Percentiles rank a stretch among this genome's conserved stretches.
These are phyloP conservation scores for Trypethelium eluteriae DNA, from an alignment of 495 filamentous ascomycete species.

Conservation along the genomic window DNA sequence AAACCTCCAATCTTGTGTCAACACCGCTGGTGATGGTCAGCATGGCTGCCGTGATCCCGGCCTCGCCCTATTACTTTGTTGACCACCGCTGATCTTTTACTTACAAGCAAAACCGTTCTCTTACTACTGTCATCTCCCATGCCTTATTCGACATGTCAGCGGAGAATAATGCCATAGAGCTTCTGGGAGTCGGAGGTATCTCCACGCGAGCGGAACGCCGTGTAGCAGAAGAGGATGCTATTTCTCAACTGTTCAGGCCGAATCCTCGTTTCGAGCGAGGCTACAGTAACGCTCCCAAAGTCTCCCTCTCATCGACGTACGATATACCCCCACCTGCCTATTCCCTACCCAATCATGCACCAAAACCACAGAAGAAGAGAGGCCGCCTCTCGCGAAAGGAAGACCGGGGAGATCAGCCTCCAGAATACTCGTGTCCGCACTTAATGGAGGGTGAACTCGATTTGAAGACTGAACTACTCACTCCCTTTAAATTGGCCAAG, in stretches of 20 bases:
- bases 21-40: not conserved
- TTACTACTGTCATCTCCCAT: not conserved
- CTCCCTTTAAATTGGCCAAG: constrained; percentile 46
- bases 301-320: not conserved
- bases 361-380: not conserved
- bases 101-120: not conserved
- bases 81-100: not conserved
- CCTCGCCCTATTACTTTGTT: not conserved
- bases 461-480: constrained; percentile 51
- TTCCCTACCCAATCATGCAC: not conserved
- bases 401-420: not conserved
- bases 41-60: not conserved
- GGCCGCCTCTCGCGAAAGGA: not conserved
- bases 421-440: constrained; percentile 47
- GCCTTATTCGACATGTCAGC: not conserved
- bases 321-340: not conserved
- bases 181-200: not conserved
- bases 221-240: not conserved
- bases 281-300: constrained; percentile 8
- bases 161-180: not conserved
- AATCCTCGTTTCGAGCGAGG: not conserved
- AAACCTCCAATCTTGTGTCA: not conserved
- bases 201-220: not conserved
- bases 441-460: constrained; percentile 46
- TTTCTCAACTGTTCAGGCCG: constrained; percentile 5